Percentiles rank a stretch among this genome's conserved stretches.
These are phyloP conservation scores for Triangularia setosa DNA, from an alignment of 2,329 filamentous ascomycete species.

Conservation along the genomic window DNA sequence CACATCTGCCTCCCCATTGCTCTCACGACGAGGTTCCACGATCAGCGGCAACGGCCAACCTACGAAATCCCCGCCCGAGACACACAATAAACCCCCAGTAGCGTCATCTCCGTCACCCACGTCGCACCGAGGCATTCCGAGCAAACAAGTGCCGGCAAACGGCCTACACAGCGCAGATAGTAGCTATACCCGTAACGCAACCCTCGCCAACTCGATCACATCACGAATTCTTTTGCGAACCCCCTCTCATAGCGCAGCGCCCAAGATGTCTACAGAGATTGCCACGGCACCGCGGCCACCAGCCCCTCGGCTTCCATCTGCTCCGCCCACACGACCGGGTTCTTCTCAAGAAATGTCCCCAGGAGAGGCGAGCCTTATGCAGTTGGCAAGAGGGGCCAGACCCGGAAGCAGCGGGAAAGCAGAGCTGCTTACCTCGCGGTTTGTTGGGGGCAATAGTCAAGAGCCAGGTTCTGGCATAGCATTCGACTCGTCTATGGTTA, in stretches of 20 bases:
- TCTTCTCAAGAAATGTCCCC: conserved; percentile 36
- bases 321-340: neutral
- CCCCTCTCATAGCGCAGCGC: conserved; percentile 57
- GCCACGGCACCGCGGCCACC: conserved; percentile 38
- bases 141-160: conserved; percentile 15
- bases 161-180: conserved; percentile 1
- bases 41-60: conserved; percentile 39
- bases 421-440: conserved; percentile 53
- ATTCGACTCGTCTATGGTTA: conserved; percentile 34
- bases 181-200: conserved; percentile 36
- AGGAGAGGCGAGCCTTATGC: conserved; percentile 24
- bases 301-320: neutral
- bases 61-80: conserved; percentile 6
- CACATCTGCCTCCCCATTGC: conserved; percentile 57
- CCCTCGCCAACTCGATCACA: conserved; percentile 64
- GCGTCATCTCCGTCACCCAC: conserved; percentile 8
- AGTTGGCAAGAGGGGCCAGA: conserved; percentile 24
- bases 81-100: conserved; percentile 16
- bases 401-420: conserved; percentile 42
- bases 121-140: conserved; percentile 11
- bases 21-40: conserved; percentile 48
- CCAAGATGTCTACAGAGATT: conserved; percentile 60
- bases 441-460: conserved; percentile 43
- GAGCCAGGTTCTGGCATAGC: conserved; percentile 46
- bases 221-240: conserved; percentile 63